Conservation (phyloP, 2,329 filamentous ascomycete genomes). For the Exophiala bonariae region DNA sequence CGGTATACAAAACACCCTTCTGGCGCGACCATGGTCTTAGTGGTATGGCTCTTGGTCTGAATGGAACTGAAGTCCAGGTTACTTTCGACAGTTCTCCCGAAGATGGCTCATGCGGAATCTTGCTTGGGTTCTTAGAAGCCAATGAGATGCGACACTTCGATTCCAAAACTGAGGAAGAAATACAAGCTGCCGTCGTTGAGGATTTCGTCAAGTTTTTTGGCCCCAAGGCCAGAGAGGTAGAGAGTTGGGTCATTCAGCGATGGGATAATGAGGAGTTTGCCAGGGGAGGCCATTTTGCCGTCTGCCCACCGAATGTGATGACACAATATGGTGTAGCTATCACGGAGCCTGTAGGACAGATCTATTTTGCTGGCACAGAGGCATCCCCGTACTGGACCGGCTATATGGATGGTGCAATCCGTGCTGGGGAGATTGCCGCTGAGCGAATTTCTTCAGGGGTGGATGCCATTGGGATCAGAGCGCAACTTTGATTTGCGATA, state of each 20-base stretch:
- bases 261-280: slow-evolving; percentile 31
- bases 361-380: slow-evolving; percentile 32
- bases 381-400: slow-evolving; percentile 27
- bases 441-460: slow-evolving; percentile 36
- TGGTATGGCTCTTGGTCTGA: slow-evolving; percentile 25
- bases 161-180: slow-evolving; percentile 22
- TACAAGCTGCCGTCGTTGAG: slow-evolving; percentile 16
- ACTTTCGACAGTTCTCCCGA: slow-evolving; percentile 28
- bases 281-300: slow-evolving; percentile 29
- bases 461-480: too few species aligned
- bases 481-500: too few species aligned
- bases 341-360: slow-evolving; percentile 15
- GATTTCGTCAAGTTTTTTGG: slow-evolving; percentile 23
- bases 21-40: slow-evolving; percentile 23
- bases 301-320: slow-evolving; percentile 25
- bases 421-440: slow-evolving; percentile 24
- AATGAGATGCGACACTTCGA: slow-evolving; percentile 29
- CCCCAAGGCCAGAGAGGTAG: not conserved
- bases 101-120: slow-evolving; percentile 27
- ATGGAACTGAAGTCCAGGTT: slow-evolving; percentile 20
- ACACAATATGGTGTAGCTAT: slow-evolving; percentile 25
- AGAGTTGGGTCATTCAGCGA: slow-evolving; percentile 20
- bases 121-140: slow-evolving; percentile 32
- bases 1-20: too few species aligned
- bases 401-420: slow-evolving; percentile 31